Percentiles rank a stretch among this genome's conserved stretches.
phyloP scores from a whole-genome alignment of 1,139 yeast species.

The Lodderomyces margitis region DNA sequence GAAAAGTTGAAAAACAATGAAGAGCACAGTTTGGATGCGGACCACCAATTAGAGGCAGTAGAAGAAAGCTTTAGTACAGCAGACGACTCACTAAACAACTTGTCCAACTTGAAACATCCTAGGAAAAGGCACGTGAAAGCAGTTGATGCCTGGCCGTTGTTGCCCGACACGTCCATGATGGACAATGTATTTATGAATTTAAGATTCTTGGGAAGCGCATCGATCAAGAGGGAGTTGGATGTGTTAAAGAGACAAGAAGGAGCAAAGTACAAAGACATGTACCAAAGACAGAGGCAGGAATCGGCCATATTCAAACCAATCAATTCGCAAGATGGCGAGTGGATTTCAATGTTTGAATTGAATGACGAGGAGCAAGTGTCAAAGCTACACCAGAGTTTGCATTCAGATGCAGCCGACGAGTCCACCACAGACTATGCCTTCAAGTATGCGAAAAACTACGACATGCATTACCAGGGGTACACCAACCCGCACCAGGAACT shows the following conservation, averaged over 20 bases:
- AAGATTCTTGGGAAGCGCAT: slow-evolving; percentile 80
- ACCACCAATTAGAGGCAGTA: slow-evolving; percentile 61
- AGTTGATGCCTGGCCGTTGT: slow-evolving; percentile 71
- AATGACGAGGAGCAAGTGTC: slow-evolving; percentile 27
- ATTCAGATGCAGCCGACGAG: slow-evolving; percentile 48
- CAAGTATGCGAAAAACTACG: slow-evolving; percentile 75
- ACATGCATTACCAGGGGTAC: slow-evolving; percentile 59
- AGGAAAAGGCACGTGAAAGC: slow-evolving; percentile 71
- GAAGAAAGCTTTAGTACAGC: slow-evolving; percentile 75
- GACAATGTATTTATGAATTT: slow-evolving; percentile 73
- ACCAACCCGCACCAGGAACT: slow-evolving; percentile 46
- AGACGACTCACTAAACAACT: slow-evolving; percentile 43
- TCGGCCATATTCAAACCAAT: slow-evolving; percentile 76
- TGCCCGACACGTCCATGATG: slow-evolving; percentile 88
- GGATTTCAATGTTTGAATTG: slow-evolving; percentile 71
- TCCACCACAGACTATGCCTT: slow-evolving; percentile 46
- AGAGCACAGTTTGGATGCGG: slow-evolving; percentile 51
- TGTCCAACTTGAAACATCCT: slow-evolving; percentile 66
- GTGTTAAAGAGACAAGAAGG: slow-evolving; percentile 37
- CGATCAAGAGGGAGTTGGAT: slow-evolving; percentile 43
- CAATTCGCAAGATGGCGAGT: slow-evolving; percentile 63
- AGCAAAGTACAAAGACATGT: slow-evolving; percentile 35
- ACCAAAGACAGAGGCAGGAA: slow-evolving; percentile 45
- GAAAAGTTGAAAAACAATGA: slow-evolving; percentile 17
- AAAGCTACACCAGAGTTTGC: slow-evolving; percentile 42